Evolutionary conservation across 345 rosid species (phyloP), one percentile per base, ranked within the genome.

Genomic region (Firmiana major): DNA sequence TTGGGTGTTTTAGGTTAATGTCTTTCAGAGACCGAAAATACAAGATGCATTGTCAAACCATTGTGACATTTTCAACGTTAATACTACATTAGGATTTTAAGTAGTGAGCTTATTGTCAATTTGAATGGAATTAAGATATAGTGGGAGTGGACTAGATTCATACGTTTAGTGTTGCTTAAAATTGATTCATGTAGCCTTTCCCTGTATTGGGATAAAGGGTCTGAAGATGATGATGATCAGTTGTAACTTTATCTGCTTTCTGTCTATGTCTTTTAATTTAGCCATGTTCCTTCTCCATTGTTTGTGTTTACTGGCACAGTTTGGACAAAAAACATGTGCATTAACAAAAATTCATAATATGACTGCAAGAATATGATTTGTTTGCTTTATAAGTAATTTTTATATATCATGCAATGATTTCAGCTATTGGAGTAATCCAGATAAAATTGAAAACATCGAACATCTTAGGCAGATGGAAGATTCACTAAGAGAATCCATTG

Each of bases 391-490:
- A 31, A 62, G 22, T 46, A 62, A 75, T 17, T 84, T 68, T 69
- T 63, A 74, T 48, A 0, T 2, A 46, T 49, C 10, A 19, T 79
- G 78, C 42, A 71, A 53, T 85, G 70, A 54, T 87, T 83, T 69
- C 92, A 91, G 97, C 84, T 89, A 82, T 81, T 94, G 94, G 97
- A 84, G 79, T 65, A 87, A 87, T 84, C 92, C 89, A 4, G 90
- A 88, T 75, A 86, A 88, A 79, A 81, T 94, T 82, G 91, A 91
- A 72, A 89, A 80, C 83, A 69, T 88, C 12, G 93, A 88, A 74
- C 89, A 89, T 79, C 89, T 91, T 71, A 72, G 77, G 76, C 89
- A 86, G 86, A 89, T 94, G 93, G 98, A 94, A 83, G 90, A 91
- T 55, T 91, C 91, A 13, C 87, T 91, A 40, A 86, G 87, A 63